phyloP scores from a whole-genome alignment of 345 rosid species.

The Viola odorata region DNA sequence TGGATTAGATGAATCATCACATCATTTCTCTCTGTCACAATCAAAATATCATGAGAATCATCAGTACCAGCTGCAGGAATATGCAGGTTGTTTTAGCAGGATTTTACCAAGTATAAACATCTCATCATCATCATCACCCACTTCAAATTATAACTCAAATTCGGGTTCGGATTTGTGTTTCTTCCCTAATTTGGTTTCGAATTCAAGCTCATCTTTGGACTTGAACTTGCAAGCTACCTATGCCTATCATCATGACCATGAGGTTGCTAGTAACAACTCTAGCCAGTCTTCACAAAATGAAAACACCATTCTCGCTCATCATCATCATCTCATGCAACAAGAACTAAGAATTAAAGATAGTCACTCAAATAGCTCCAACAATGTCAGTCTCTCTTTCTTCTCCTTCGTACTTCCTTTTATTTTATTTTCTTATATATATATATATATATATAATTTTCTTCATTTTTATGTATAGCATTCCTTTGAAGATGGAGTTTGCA shows the following conservation, averaged over 20 bases:
- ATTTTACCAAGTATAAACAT: constrained; percentile 17
- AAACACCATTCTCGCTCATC: neutral
- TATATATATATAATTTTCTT: neutral
- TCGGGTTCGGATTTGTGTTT: constrained; percentile 9
- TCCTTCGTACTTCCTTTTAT: neutral
- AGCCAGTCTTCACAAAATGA: constrained; percentile 15
- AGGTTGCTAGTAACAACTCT: constrained; percentile 9
- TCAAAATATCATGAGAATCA: no score
- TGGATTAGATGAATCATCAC: no score
- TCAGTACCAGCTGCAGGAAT: no score
- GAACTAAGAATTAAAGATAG: constrained; percentile 1
- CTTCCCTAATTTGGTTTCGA: constrained; percentile 16
- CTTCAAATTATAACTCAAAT: no score
- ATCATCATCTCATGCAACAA: constrained; percentile 6
- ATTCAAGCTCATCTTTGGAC: constrained; percentile 13
- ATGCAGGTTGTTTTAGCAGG: constrained; percentile 6
- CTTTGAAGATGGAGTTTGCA: constrained; percentile 10
- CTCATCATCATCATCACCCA: constrained; percentile 12
- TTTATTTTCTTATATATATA: neutral
- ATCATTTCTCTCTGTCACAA: no score
- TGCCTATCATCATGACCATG: neutral
- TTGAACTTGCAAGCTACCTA: constrained; percentile 21
- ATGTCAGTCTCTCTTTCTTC: constrained; percentile 18
- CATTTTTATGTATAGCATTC: neutral
- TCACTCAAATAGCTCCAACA: constrained; percentile 24